Percentiles rank a stretch among this genome's conserved stretches.
These are phyloP conservation scores for Bretziella fagacearum DNA, from an alignment of 2,329 filamentous ascomycete genomes.

Conservation along the genomic window DNA sequence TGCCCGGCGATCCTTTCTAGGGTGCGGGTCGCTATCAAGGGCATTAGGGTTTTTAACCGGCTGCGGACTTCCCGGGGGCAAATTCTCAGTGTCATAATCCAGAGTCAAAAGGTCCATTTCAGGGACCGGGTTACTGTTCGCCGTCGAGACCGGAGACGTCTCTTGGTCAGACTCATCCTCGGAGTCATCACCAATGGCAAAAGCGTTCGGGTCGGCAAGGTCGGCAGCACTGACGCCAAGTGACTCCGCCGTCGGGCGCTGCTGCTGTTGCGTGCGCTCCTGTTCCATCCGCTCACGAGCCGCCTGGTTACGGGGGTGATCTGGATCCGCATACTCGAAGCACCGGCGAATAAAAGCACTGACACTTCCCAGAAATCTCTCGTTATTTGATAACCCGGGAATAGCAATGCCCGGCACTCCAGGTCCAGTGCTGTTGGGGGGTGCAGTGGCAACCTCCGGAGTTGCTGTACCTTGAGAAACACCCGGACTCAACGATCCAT, in stretches of 20 bases:
- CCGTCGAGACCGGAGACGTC: slow-evolving; percentile 1
- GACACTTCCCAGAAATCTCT: slow-evolving; percentile 80
- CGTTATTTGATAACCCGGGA: slow-evolving; percentile 50
- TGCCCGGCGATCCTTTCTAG: slow-evolving; percentile 35
- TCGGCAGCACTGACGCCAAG: slow-evolving; percentile 6
- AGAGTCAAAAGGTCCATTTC: slow-evolving; percentile 41
- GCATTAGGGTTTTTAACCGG: slow-evolving; percentile 12
- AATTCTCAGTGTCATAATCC: slow-evolving; percentile 19
- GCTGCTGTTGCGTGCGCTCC: slow-evolving; percentile 5
- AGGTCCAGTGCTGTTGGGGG: not conserved
- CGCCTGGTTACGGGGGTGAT: slow-evolving; percentile 48
- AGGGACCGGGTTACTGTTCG: slow-evolving; percentile 23
- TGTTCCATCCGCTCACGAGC: slow-evolving; percentile 17
- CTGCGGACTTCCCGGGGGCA: slow-evolving; percentile 21
- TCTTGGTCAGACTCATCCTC: slow-evolving; percentile 38
- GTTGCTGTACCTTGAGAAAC: slow-evolving; percentile 21
- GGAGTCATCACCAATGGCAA: slow-evolving; percentile 60
- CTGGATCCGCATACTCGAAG: slow-evolving; percentile 95
- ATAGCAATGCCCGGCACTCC: slow-evolving; percentile 23
- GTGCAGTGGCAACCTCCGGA: slow-evolving; percentile 20
- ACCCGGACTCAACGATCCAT: slow-evolving; percentile 53
- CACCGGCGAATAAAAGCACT: slow-evolving; percentile 91
- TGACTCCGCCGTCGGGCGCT: slow-evolving; percentile 1
- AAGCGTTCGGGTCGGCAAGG: slow-evolving; percentile 32
- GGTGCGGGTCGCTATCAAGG: slow-evolving; percentile 17